These are phyloP conservation scores for Nidularia sp. DNA, from an alignment of 768 basidiomycete genomes.

Conservation along the genomic window DNA sequence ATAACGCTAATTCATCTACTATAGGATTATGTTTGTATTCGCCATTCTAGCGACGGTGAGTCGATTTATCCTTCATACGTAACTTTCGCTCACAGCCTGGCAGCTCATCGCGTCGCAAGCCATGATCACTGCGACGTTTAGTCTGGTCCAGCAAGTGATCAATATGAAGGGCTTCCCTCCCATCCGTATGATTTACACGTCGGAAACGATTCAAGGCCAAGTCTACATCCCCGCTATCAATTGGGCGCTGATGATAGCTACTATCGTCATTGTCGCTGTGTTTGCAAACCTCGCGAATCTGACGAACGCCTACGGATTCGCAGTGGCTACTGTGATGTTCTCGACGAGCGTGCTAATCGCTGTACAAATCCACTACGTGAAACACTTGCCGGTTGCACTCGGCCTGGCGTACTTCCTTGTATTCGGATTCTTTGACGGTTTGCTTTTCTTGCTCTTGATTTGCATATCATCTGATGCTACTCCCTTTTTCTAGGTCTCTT, in stretches of 20 bases:
- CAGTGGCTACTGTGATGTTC: conserved; percentile 65
- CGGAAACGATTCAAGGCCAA: conserved; percentile 56
- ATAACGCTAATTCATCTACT: not conserved
- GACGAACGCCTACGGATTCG: conserved; percentile 61
- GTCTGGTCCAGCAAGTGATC: conserved; percentile 60
- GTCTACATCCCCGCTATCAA: conserved; percentile 65
- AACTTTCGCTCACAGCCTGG: not conserved
- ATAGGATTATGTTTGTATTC: conserved; percentile 58
- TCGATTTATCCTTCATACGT: not conserved
- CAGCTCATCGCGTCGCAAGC: conserved; percentile 63
- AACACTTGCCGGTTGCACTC: conserved; percentile 38
- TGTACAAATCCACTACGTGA: conserved; percentile 55
- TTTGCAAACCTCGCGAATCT: conserved; percentile 52
- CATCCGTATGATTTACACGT: conserved; percentile 58
- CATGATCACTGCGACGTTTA: conserved; percentile 67
- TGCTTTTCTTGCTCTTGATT: not conserved
- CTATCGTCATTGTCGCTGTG: conserved; percentile 50
- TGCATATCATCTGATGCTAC: not conserved
- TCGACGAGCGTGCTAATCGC: conserved; percentile 53
- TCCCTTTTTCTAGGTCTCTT: conserved; percentile 34
- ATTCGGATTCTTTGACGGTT: conserved; percentile 65
- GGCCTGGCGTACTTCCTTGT: conserved; percentile 42
- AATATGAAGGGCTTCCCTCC: conserved; percentile 56
- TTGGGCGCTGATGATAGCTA: conserved; percentile 51
- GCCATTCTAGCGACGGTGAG: conserved; percentile 61